These are phyloP conservation scores for Hypoxylon sp. DNA, from an alignment of 2,329 filamentous ascomycete genomes.

Conservation along the genomic window DNA sequence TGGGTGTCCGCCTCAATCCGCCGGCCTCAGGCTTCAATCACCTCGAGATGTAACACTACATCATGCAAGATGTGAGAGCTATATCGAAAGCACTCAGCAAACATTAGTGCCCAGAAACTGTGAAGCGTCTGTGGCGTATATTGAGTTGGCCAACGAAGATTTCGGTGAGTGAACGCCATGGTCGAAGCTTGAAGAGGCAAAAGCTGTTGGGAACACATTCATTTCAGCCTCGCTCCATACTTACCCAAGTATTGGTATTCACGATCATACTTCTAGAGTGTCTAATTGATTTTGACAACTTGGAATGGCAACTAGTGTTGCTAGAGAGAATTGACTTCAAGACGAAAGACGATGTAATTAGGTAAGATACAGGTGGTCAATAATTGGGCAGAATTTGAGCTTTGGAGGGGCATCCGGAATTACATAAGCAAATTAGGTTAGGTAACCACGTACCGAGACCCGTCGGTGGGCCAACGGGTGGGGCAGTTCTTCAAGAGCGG, in stretches of 20 bases:
- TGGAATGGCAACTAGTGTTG: neutral
- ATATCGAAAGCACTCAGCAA: slow-evolving; percentile 1
- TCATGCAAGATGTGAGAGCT: slow-evolving; percentile 21
- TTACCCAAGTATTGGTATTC: neutral
- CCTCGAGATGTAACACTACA: slow-evolving; percentile 24
- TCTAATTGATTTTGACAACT: neutral
- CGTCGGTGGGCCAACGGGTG: slow-evolving; percentile 42
- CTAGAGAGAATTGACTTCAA: neutral
- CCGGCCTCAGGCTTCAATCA: neutral
- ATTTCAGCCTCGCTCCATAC: neutral
- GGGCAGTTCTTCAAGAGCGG: slow-evolving; percentile 3
- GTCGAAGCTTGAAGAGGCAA: neutral
- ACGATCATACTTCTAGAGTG: neutral
- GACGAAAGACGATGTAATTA: neutral
- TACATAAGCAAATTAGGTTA: neutral
- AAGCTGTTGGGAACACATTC: neutral
- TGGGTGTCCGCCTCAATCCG: neutral
- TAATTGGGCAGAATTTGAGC: slow-evolving; percentile 13
- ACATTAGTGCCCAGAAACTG: neutral
- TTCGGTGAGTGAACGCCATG: neutral
- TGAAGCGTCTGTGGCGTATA: neutral
- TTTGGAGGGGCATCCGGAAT: neutral
- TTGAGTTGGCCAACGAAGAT: neutral
- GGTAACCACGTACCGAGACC: slow-evolving; percentile 12
- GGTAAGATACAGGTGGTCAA: neutral